Percentiles rank a stretch among this genome's conserved stretches.
Evolutionary conservation across 106 monocot genomes (phyloP).

Genomic region (Dioscorea alata): DNA sequence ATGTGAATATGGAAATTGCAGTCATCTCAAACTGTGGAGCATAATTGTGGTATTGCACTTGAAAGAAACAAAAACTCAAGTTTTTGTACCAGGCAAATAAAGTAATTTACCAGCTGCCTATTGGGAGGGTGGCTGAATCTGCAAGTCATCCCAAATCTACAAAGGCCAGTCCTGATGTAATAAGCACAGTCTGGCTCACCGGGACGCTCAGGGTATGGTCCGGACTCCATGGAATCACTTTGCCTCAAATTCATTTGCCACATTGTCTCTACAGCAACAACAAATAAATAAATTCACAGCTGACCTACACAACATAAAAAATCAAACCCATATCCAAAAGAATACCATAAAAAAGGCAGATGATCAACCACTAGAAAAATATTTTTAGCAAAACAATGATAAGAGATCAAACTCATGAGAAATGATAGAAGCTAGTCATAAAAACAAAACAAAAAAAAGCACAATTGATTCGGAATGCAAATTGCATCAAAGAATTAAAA

Average conservation of each 20-base stretch:
- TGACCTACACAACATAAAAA: no score
- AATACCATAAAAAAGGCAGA: not conserved
- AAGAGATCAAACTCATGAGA: not conserved
- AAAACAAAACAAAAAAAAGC: not conserved
- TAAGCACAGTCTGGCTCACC: conserved; percentile 68
- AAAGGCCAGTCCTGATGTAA: conserved; percentile 66
- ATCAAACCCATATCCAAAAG: not conserved
- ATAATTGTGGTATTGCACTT: no score
- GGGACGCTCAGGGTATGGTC: conserved; percentile 50
- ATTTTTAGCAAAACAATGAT: not conserved
- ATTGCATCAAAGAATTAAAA: no score
- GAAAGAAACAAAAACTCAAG: not conserved
- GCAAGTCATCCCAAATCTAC: conserved; percentile 74
- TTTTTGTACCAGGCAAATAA: not conserved
- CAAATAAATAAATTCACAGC: not conserved
- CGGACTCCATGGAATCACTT: conserved; percentile 31
- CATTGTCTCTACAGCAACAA: conserved; percentile 42
- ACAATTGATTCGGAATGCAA: no score
- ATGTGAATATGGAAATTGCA: not conserved
- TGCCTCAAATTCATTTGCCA: conserved; percentile 47
- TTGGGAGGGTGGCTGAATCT: conserved; percentile 70
- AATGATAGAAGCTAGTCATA: not conserved
- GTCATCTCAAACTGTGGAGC: not conserved
- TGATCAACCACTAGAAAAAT: not conserved
- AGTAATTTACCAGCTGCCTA: conserved; percentile 44